These are phyloP conservation scores for Cadophora luteo-olivacea DNA, from an alignment of 2,329 filamentous ascomycete genomes.

Conservation along the genomic window DNA sequence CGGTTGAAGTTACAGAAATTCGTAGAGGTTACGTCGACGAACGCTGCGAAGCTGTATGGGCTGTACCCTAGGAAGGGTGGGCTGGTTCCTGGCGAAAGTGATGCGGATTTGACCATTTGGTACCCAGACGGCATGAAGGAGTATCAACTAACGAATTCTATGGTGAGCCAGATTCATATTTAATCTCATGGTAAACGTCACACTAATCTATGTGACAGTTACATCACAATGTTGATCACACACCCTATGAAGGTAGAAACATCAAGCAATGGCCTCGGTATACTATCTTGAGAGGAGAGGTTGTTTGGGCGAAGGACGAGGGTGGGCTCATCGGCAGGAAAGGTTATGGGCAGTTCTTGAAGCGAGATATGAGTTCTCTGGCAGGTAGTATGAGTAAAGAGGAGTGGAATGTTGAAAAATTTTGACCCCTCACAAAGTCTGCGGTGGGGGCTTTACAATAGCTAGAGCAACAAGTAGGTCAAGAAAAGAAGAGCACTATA, in stretches of 20 bases:
- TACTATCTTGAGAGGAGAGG: constrained; percentile 62
- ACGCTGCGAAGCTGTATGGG: constrained; percentile 64
- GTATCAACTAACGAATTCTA: constrained; percentile 54
- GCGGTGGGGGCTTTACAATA: neutral
- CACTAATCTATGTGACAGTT: constrained; percentile 48
- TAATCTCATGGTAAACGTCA: too few relatives aligned
- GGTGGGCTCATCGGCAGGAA: constrained; percentile 56
- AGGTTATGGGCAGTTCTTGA: constrained; percentile 56
- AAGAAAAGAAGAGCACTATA: neutral
- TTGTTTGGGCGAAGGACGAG: constrained; percentile 63
- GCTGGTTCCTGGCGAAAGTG: constrained; percentile 54
- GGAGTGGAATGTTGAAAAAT: constrained; percentile 43
- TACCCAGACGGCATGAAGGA: constrained; percentile 55
- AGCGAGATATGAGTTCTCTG: constrained; percentile 48
- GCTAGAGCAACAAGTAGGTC: neutral
- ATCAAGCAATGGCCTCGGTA: constrained; percentile 67
- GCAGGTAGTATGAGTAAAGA: constrained; percentile 44
- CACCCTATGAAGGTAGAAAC: constrained; percentile 63
- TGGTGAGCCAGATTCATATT: neutral
- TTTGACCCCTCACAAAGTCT: constrained; percentile 18
- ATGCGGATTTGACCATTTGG: constrained; percentile 65
- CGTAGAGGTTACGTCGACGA: constrained; percentile 60
- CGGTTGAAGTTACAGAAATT: constrained; percentile 55
- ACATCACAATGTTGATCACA: constrained; percentile 68
- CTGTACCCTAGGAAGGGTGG: constrained; percentile 58